These are phyloP conservation scores for Elongisporangium senticosum DNA, from an alignment of 352 stramenopile species.

Conservation along the genomic window DNA sequence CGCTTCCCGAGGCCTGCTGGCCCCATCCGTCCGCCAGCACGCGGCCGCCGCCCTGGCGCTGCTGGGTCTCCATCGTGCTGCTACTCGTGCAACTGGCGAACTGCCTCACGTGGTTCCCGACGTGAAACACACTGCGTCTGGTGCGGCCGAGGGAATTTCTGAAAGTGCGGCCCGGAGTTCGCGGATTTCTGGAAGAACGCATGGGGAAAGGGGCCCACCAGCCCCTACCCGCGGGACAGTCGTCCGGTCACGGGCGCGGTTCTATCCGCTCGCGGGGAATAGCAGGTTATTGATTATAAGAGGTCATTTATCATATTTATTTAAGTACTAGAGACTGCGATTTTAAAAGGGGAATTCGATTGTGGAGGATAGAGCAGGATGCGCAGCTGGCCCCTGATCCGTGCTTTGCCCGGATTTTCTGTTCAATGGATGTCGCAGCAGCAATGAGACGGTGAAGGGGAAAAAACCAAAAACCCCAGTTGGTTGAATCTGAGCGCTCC, in stretches of 20 bases:
- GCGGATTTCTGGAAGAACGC: background rate
- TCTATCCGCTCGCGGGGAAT: background rate
- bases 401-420: background rate
- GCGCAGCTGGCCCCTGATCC: background rate
- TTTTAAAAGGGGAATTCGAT: background rate
- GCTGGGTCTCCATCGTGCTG: background rate
- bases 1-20: constrained; percentile 37
- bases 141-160: background rate
- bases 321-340: too few relatives aligned
- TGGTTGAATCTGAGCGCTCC: background rate
- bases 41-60: constrained; percentile 29
- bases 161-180: background rate
- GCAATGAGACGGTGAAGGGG: background rate
- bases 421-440: background rate
- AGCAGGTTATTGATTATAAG: background rate
- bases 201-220: background rate
- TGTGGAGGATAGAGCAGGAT: background rate
- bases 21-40: constrained; percentile 72
- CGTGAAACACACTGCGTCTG: background rate
- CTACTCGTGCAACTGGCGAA: background rate
- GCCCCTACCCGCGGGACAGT: background rate
- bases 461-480: background rate
- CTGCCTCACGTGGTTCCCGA: background rate
- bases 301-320: background rate
- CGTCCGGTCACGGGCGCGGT: background rate